phyloP scores from a whole-genome alignment of 2,329 filamentous ascomycete genomes.

The Fusarium clavum region DNA sequence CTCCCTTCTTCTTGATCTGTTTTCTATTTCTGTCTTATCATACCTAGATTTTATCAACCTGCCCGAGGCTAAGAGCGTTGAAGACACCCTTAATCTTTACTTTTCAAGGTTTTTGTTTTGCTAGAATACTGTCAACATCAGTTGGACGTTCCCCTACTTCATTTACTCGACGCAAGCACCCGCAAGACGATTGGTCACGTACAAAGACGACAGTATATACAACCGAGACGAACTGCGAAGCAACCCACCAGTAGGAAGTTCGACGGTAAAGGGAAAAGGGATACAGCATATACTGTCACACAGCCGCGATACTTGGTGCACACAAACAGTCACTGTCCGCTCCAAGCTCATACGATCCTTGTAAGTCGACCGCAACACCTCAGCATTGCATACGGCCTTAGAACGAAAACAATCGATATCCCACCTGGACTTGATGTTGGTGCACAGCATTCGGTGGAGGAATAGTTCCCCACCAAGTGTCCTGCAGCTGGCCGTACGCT shows the following conservation, averaged over 20 bases:
- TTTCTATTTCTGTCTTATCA: constrained; percentile 28
- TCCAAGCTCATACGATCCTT: constrained; percentile 34
- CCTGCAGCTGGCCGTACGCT: constrained; percentile 46
- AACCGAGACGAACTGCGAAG: constrained; percentile 33
- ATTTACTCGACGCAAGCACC: constrained; percentile 22
- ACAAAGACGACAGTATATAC: constrained; percentile 19
- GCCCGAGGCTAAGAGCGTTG: background rate
- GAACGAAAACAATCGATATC: background rate
- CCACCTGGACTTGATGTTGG: constrained; percentile 2
- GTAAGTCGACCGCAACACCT: constrained; percentile 41
- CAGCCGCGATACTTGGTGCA: constrained; percentile 27
- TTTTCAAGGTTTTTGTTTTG: constrained; percentile 11
- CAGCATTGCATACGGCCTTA: constrained; percentile 10
- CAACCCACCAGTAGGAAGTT: constrained; percentile 19
- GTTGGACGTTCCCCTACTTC: constrained; percentile 2
- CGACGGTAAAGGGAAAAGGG: constrained; percentile 5
- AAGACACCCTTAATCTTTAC: constrained; percentile 16
- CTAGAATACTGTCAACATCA: constrained; percentile 11
- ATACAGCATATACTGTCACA: constrained; percentile 22
- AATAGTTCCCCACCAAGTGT: constrained; percentile 39
- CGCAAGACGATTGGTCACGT: constrained; percentile 9
- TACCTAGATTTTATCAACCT: background rate
- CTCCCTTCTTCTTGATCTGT: constrained; percentile 34
- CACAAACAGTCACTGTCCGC: constrained; percentile 29
- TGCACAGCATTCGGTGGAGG: constrained; percentile 32